These are phyloP conservation scores for Alternaria sp. DNA, from an alignment of 2,329 filamentous ascomycete genomes.

Conservation along the genomic window DNA sequence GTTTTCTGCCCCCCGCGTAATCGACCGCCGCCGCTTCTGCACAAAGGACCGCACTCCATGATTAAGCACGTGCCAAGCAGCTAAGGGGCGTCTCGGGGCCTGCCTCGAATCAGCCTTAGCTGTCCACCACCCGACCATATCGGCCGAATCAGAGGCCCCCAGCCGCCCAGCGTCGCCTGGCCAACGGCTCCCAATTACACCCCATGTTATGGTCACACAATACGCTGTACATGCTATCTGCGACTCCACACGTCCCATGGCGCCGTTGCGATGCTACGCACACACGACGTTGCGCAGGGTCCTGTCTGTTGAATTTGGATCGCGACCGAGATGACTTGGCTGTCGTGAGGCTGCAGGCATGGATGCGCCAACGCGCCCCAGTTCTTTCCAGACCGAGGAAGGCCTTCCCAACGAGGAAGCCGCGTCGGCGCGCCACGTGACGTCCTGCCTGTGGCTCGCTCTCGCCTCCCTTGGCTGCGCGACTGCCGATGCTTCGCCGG, in stretches of 20 bases:
- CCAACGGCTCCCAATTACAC: conserved; percentile 21
- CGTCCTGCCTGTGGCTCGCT: background rate
- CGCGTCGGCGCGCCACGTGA: conserved; percentile 1
- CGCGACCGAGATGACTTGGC: background rate
- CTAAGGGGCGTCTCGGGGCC: conserved; percentile 17
- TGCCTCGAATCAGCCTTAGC: conserved; percentile 20
- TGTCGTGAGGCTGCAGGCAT: background rate
- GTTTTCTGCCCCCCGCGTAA: conserved; percentile 17
- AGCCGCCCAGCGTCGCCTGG: conserved; percentile 17
- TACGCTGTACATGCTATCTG: conserved; percentile 14
- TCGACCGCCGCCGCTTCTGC: conserved; percentile 18
- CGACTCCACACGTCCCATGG: conserved; percentile 1
- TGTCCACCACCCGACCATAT: conserved; percentile 9
- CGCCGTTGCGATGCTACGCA: conserved; percentile 12
- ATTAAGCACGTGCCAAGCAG: conserved; percentile 16
- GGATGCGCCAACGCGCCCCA: background rate
- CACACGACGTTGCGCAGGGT: conserved; percentile 11
- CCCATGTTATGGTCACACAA: conserved; percentile 16
- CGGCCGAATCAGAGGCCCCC: conserved; percentile 17
- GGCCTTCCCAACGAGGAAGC: conserved; percentile 15
- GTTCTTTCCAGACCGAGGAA: conserved; percentile 6
- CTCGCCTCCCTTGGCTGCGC: background rate
- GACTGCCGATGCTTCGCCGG: conserved; percentile 29
- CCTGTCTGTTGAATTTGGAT: background rate
- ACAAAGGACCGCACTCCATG: conserved; percentile 14